These are phyloP conservation scores for Diplosphaera chodatii DNA, from an alignment of 139 green algal species.

Conservation along the genomic window DNA sequence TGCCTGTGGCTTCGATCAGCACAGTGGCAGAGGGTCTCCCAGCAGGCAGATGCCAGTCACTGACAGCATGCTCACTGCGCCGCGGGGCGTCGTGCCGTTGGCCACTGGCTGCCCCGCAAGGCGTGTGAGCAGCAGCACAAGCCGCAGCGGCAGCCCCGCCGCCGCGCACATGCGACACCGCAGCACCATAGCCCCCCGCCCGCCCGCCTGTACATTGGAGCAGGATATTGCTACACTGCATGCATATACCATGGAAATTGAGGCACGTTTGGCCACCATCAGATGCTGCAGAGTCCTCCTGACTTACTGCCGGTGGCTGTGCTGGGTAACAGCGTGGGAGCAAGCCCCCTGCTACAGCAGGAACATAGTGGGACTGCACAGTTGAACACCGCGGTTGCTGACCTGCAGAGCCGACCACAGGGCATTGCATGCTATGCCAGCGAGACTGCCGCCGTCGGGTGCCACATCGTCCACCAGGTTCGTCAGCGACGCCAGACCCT, in stretches of 20 bases:
- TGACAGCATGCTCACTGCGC: not conserved
- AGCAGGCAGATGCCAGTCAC: not conserved
- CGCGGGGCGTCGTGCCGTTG: not conserved
- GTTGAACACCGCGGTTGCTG: too few relatives aligned
- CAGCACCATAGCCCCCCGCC: not conserved
- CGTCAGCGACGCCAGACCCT: not conserved
- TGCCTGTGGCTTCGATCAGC: too few relatives aligned
- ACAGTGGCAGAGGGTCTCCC: too few relatives aligned
- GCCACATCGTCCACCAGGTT: constrained; percentile 6
- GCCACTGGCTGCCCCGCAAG: not conserved
- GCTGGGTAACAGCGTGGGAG: too few relatives aligned
- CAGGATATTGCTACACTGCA: too few relatives aligned
- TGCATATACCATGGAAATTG: too few relatives aligned
- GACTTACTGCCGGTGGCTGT: too few relatives aligned
- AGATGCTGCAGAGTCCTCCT: too few relatives aligned
- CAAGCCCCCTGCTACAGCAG: too few relatives aligned
- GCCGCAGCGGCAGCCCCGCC: constrained; percentile 8
- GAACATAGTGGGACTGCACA: too few relatives aligned
- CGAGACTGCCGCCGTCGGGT: not conserved
- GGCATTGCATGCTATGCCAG: not conserved
- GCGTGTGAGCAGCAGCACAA: not conserved
- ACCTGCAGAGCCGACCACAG: not conserved
- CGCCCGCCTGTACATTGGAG: too few relatives aligned
- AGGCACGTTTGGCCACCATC: too few relatives aligned
- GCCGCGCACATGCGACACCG: constrained; percentile 10